Conservation (phyloP, 2,329 filamentous ascomycete genomes). For the Escovopsis sp. region DNA sequence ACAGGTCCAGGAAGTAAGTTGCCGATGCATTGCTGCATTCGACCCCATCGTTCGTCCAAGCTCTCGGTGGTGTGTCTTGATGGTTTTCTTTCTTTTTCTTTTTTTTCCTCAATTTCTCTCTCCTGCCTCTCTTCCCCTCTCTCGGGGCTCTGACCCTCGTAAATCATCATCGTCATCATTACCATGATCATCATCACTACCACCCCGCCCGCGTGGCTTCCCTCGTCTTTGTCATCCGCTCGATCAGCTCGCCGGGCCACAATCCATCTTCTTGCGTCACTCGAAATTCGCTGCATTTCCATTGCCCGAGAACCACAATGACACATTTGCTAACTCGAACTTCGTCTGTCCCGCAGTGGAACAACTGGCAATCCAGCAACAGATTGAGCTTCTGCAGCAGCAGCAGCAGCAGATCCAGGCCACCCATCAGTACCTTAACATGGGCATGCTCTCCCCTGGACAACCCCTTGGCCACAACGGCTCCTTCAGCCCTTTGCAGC, state of each 20-base stretch:
- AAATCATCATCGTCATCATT: too few species aligned
- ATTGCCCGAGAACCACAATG: neutral
- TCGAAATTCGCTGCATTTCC: too few species aligned
- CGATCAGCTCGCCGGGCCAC: neutral
- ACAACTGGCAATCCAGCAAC: slow-evolving; percentile 93
- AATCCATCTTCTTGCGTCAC: neutral
- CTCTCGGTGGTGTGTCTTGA: neutral
- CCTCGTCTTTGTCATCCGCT: too few species aligned
- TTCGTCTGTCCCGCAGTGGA: slow-evolving; percentile 50
- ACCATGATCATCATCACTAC: too few species aligned
- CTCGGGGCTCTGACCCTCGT: too few species aligned
- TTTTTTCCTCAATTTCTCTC: neutral
- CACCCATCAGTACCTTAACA: slow-evolving; percentile 93
- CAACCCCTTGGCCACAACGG: slow-evolving; percentile 58
- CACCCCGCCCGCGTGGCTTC: too few species aligned
- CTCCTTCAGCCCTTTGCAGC: slow-evolving; percentile 65
- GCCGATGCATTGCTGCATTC: neutral
- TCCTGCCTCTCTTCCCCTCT: neutral
- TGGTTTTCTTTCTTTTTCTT: neutral
- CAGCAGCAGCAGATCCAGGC: slow-evolving; percentile 96
- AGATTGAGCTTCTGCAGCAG: slow-evolving; percentile 93
- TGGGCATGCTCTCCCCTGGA: slow-evolving; percentile 83
- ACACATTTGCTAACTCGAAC: slow-evolving; percentile 8
- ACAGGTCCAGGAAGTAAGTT: slow-evolving; percentile 49
- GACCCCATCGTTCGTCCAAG: too few species aligned